phyloP scores from a whole-genome alignment of 2,329 filamentous ascomycete species.

The Sporothrix brasiliensis region DNA sequence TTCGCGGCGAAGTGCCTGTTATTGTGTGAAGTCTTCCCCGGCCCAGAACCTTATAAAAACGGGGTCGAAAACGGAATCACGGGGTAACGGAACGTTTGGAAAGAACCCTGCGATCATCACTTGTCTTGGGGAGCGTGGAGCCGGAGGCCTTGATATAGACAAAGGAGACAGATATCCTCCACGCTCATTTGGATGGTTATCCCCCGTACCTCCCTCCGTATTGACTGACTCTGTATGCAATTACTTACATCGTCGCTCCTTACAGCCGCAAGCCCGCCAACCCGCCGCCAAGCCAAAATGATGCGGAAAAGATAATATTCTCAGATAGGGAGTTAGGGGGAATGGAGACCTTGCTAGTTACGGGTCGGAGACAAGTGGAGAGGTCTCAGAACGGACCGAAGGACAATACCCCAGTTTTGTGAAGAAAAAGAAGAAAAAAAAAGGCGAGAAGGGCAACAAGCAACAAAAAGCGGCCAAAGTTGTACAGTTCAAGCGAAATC shows the following conservation, averaged over 20 bases:
- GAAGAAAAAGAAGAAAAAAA: background rate
- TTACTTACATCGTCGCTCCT: background rate
- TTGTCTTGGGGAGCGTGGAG: background rate
- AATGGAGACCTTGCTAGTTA: slow-evolving; percentile 12
- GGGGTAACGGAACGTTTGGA: background rate
- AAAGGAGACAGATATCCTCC: background rate
- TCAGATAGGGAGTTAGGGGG: background rate
- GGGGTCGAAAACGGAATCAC: slow-evolving; percentile 12
- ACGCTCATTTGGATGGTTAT: too few relatives aligned
- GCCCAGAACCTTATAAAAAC: slow-evolving; percentile 1
- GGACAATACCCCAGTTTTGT: background rate
- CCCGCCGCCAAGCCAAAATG: slow-evolving; percentile 9
- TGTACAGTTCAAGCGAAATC: background rate
- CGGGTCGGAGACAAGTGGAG: background rate
- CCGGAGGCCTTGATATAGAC: background rate
- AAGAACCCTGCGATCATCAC: slow-evolving; percentile 1
- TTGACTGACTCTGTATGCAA: too few relatives aligned
- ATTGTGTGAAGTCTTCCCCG: background rate
- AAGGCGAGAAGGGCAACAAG: background rate
- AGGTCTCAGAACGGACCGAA: slow-evolving; percentile 19
- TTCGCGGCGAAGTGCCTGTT: background rate
- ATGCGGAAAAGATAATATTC: background rate
- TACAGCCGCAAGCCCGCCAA: slow-evolving; percentile 3
- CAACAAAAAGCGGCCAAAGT: background rate
- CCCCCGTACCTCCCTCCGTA: too few relatives aligned